phyloP scores from a whole-genome alignment of 441 rosid genomes.

The Mallotus repandus region DNA sequence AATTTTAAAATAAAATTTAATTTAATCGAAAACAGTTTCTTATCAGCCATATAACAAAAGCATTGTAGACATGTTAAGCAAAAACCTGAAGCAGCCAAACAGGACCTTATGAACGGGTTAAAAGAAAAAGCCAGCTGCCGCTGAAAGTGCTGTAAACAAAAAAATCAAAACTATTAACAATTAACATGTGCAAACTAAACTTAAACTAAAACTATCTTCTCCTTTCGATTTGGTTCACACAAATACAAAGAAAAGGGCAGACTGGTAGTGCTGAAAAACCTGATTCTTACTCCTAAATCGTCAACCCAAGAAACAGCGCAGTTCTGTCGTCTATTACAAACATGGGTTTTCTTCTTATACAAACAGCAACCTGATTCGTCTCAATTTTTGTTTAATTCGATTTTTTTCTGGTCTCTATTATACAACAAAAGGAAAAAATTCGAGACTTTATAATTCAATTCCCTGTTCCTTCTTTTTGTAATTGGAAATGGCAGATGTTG shows the following conservation, averaged over 20 bases:
- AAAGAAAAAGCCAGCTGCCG: background rate
- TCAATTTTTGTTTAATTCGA: background rate
- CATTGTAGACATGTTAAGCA: too few species aligned
- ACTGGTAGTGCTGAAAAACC: background rate
- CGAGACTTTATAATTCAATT: background rate
- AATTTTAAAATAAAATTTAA: too few species aligned
- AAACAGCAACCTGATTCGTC: background rate
- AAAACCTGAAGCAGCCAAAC: too few species aligned
- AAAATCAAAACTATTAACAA: background rate
- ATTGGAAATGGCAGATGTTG: constrained; percentile 65
- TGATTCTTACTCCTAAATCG: too few species aligned
- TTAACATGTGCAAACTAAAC: background rate
- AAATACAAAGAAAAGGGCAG: background rate
- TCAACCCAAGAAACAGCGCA: too few species aligned
- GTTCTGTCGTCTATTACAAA: too few species aligned
- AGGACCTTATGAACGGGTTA: too few species aligned
- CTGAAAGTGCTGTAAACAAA: background rate
- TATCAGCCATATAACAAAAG: too few species aligned
- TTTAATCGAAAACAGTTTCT: too few species aligned
- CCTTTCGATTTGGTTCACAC: constrained; percentile 25
- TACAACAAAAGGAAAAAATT: too few species aligned
- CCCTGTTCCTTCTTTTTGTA: background rate
- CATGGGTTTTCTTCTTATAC: background rate
- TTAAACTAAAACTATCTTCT: background rate
- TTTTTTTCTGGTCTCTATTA: background rate